phyloP scores from a whole-genome alignment of 2,329 filamentous ascomycete species.

The Fusarium camptoceras region DNA sequence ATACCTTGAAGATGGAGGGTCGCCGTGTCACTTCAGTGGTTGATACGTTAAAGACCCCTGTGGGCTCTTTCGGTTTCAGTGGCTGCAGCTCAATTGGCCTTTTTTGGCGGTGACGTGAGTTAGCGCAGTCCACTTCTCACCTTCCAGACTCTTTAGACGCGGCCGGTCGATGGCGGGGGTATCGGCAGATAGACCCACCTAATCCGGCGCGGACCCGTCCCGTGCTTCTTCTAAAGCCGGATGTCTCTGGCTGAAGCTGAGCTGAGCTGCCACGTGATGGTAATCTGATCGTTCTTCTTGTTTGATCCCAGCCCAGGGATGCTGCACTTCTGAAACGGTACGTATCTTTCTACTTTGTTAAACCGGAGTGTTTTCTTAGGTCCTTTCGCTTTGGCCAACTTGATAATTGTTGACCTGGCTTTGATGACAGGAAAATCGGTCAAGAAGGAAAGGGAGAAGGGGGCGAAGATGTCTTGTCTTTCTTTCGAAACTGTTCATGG shows the following conservation, averaged over 20 bases:
- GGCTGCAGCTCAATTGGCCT: conserved; percentile 15
- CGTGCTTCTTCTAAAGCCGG: conserved; percentile 5
- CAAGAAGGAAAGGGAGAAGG: conserved; percentile 24
- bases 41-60: conserved; percentile 25
- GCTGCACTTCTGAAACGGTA: conserved; percentile 28
- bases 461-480: conserved; percentile 30
- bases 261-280: conserved; percentile 23
- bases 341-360: conserved; percentile 38
- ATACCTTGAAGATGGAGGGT: conserved; percentile 33
- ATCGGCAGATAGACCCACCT: conserved; percentile 14
- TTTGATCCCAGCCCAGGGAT: conserved; percentile 3
- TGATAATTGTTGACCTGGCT: conserved; percentile 37
- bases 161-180: conserved; percentile 1
- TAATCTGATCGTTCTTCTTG: conserved; percentile 15
- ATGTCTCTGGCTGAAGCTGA: neutral
- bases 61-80: conserved; percentile 22
- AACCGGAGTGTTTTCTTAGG: conserved; percentile 32
- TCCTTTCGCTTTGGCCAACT: conserved; percentile 39
- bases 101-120: conserved; percentile 27
- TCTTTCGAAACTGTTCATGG: conserved; percentile 16
- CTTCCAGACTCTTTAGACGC: conserved; percentile 5
- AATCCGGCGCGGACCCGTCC: conserved; percentile 18
- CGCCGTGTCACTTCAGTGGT: conserved; percentile 39
- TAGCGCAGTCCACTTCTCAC: conserved; percentile 22
- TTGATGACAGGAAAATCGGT: conserved; percentile 36